A percentile compares a stretch with the other conserved stretches of the same genome.
Evolutionary conservation across 441 rosid genomes (phyloP).

Genomic region (Hura crepitans): DNA sequence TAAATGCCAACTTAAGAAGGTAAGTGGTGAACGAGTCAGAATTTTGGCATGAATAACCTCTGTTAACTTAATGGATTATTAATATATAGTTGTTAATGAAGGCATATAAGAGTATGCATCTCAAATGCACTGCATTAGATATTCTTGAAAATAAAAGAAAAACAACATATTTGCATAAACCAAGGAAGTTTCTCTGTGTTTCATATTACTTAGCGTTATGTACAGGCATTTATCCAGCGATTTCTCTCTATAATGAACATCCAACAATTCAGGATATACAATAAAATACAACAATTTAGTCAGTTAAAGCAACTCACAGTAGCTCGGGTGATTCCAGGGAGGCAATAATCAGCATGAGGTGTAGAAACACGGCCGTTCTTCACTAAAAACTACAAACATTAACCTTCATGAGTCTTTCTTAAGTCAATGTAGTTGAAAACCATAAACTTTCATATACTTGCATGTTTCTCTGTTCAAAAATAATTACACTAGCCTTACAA

Average conservation of each 20-base stretch:
- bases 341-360: conserved; percentile 95
- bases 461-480: conserved; percentile 6
- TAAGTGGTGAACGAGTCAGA: not conserved
- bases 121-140: not conserved
- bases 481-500: conserved; percentile 46
- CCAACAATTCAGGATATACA: not conserved
- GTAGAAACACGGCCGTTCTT: conserved; percentile 79
- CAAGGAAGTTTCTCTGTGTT: not conserved
- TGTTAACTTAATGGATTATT: not conserved
- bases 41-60: not conserved
- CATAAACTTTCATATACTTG: not conserved
- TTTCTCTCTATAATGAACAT: not conserved
- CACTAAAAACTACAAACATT: conserved; percentile 58
- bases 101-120: not conserved
- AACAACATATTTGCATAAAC: not conserved
- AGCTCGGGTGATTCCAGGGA: conserved; percentile 85
- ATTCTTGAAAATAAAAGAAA: not conserved
- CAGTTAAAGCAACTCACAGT: conserved; percentile 46
- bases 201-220: not conserved
- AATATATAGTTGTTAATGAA: not conserved
- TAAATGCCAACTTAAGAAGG: not conserved
- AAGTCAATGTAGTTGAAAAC: not conserved
- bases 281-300: not conserved
- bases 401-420: conserved; percentile 11
- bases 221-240: not conserved